These are phyloP conservation scores for Amphibolis antarctica DNA, from an alignment of 106 monocot genomes.

Conservation along the genomic window DNA sequence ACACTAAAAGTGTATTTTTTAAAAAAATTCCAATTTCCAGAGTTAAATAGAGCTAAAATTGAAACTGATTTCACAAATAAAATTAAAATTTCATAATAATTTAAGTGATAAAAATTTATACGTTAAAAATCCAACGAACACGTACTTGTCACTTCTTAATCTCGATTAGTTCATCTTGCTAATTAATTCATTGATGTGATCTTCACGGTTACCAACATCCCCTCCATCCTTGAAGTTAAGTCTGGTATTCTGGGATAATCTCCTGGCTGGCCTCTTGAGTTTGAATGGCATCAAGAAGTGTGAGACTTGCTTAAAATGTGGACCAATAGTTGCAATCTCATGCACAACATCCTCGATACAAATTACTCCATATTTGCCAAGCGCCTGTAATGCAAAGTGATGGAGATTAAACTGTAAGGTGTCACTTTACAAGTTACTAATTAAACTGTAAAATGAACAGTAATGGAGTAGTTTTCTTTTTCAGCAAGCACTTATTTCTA, in stretches of 20 bases:
- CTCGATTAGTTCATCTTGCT: conserved; percentile 41
- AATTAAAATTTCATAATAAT: no score
- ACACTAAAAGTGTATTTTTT: no score
- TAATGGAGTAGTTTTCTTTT: no score
- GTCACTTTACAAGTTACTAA: no score
- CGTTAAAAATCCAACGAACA: no score
- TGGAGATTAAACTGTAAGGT: no score
- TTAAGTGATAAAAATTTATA: no score
- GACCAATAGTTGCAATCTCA: conserved; percentile 52
- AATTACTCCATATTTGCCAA: conserved; percentile 60
- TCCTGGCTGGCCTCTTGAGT: conserved; percentile 54
- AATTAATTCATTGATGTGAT: conserved; percentile 77
- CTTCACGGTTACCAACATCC: conserved; percentile 66
- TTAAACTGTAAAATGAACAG: no score
- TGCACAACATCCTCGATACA: conserved; percentile 87
- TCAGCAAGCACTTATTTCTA: no score
- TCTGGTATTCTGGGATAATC: conserved; percentile 31
- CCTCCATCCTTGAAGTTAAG: conserved; percentile 62
- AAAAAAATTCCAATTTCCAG: no score
- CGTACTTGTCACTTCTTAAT: not conserved
- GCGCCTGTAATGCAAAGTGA: conserved; percentile 28
- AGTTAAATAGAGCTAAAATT: no score
- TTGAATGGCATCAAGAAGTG: conserved; percentile 66
- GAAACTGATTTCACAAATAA: no score
- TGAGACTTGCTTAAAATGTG: conserved; percentile 58